phyloP scores from a whole-genome alignment of 495 filamentous ascomycete genomes.

The Neurospora sp. region DNA sequence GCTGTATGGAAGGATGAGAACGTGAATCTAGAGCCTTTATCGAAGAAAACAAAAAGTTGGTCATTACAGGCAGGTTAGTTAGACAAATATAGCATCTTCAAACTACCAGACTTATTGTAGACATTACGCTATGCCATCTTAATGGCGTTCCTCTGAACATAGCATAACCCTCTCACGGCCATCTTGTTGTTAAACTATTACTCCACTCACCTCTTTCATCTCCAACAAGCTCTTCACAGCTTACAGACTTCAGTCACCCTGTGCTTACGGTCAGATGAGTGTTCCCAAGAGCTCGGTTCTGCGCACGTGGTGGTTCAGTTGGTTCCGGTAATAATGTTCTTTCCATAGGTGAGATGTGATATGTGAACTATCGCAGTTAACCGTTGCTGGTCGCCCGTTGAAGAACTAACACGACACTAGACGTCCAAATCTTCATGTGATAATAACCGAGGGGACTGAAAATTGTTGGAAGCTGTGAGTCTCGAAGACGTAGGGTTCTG shows the following conservation, averaged over 20 bases:
- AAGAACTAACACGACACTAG: neutral
- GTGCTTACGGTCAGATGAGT: neutral
- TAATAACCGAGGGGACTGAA: neutral
- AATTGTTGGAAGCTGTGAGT: neutral
- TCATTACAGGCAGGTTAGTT: neutral
- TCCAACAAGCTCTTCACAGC: neutral
- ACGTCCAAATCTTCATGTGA: neutral
- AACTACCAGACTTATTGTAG: neutral
- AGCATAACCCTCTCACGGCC: neutral
- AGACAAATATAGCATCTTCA: neutral
- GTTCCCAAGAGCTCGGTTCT: neutral
- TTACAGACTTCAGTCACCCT: neutral
- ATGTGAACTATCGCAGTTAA: neutral
- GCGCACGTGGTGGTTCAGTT: neutral
- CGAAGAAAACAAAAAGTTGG: neutral
- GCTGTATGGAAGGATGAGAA: neutral
- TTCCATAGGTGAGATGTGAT: neutral
- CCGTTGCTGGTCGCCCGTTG: neutral
- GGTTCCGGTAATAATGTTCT: neutral
- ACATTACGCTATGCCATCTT: neutral
- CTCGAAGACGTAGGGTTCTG: neutral
- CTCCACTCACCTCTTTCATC: neutral
- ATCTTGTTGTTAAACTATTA: neutral
- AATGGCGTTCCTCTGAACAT: neutral
- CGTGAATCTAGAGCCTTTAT: neutral